Conservation (phyloP, 176 grass and related monocot genomes). For the Luzula sylvatica region DNA sequence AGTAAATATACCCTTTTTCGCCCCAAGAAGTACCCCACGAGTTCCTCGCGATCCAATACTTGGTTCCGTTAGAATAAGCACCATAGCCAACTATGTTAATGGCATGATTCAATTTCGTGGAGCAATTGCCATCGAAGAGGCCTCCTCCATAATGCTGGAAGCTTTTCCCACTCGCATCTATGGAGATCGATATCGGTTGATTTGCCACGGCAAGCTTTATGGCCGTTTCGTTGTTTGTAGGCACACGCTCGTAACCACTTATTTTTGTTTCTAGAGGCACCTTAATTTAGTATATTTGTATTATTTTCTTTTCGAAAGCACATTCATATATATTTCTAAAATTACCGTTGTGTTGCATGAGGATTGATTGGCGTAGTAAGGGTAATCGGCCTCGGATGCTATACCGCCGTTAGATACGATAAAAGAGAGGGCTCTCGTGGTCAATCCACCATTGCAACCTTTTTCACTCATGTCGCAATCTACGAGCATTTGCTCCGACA, state of each 20-base stretch:
- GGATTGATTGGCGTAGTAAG: constrained; percentile 9
- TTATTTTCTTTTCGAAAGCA: too few relatives aligned
- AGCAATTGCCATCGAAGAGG: constrained; percentile 32
- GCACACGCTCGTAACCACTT: constrained; percentile 22
- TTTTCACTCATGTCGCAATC: constrained; percentile 14
- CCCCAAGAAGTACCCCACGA: constrained; percentile 64
- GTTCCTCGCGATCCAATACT: constrained; percentile 69
- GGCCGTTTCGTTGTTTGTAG: constrained; percentile 9
- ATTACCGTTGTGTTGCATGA: neutral
- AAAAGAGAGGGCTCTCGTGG: constrained; percentile 25
- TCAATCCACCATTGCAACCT: constrained; percentile 26
- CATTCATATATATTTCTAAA: too few relatives aligned
- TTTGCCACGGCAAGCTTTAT: constrained; percentile 15
- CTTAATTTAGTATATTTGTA: too few relatives aligned
- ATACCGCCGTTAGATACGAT: constrained; percentile 18
- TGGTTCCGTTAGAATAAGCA: neutral
- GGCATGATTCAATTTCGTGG: constrained; percentile 35
- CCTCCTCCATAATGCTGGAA: constrained; percentile 29
- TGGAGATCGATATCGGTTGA: constrained; percentile 29
- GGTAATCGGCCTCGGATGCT: constrained; percentile 22
- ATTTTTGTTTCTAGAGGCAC: constrained; percentile 3
- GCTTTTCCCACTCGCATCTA: constrained; percentile 15
- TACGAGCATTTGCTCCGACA: constrained; percentile 33
- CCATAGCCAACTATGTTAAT: constrained; percentile 57
- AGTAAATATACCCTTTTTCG: constrained; percentile 38